Evolutionary conservation across 2,329 filamentous ascomycete genomes (phyloP).

Genomic region (Arthrobotrys sinensis): DNA sequence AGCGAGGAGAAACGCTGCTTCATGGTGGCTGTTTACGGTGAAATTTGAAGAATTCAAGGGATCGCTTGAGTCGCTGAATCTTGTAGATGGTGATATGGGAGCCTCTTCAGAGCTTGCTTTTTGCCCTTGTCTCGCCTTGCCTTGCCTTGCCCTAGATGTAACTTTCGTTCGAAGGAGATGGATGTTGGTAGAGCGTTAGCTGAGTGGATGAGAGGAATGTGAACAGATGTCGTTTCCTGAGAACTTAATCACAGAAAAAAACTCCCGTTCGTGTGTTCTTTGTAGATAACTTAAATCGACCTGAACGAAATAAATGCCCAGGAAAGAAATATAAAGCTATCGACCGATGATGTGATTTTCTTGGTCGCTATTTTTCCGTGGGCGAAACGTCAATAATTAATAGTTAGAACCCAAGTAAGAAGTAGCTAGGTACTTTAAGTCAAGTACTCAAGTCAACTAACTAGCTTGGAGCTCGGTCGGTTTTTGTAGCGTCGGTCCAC

Average conservation of each 20-base stretch:
- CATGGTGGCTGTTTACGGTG: conserved; percentile 71
- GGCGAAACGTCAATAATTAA: no score
- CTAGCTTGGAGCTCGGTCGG: conserved; percentile 14
- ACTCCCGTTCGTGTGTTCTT: not conserved
- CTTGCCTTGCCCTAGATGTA: not conserved
- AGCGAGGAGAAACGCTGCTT: conserved; percentile 86
- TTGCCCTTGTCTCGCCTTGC: not conserved
- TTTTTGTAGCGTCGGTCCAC: not conserved
- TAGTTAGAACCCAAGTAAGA: not conserved
- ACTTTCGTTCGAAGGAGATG: conserved; percentile 11
- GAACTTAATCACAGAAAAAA: conserved; percentile 56
- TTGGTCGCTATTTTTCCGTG: not conserved
- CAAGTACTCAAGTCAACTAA: no score
- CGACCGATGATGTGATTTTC: conserved; percentile 3
- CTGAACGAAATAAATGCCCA: not conserved
- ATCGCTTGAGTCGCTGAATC: conserved; percentile 44
- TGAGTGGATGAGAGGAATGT: not conserved
- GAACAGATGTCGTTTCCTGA: conserved; percentile 42
- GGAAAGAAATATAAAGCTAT: not conserved
- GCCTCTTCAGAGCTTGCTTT: not conserved
- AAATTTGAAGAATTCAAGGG: conserved; percentile 47
- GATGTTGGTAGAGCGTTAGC: no score
- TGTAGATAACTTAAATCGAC: not conserved
- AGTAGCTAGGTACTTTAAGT: not conserved
- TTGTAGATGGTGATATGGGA: conserved; percentile 11